Base-by-base conservation (phyloP, 345 rosid species). In the Noccaea bulbosa region DNA sequence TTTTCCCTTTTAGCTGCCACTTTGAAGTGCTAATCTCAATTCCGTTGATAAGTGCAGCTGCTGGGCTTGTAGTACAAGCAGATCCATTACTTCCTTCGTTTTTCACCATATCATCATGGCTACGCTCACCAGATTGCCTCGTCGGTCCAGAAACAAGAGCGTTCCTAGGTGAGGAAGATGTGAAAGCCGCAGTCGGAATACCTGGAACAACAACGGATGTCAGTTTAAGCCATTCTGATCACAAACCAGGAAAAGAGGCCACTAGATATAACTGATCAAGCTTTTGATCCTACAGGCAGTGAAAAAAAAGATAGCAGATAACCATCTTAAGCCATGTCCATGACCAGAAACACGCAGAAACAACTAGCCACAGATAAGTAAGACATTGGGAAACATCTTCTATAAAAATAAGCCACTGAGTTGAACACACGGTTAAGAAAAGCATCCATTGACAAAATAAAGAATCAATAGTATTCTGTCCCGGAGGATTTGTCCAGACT, bases 1-100 rank as follows among this genome's bases (percentile, higher is more conserved):
- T 85, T 83, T 94, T 94, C 76, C 99, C 89, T 83, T 94, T 94
- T 27, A 72, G 68, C 83, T 81, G 96, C 99, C 99, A 94, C 74
- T 83, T 85, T 27, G 98, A 85, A 51, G 84, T 75, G 63, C 66
- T 87, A 67, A 71, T 82, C 85, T 85, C 93, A 61, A 82, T 77
- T 63, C 83, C 79, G 75, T 64, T 58, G 41, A 39, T 24, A 24
- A 20, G 54, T 34, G 40, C 71, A 65, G 70, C 24, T 57, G 40
- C 41, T 57, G 68, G 75, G 43, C 67, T 71, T 22, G 43, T 56
- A 55, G 43, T 56, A 55, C 54, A 32, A 17, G 38, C 53, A 62
- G 49, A 50, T 39, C 54, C 61, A 56, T 76, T 70, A 20, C 62
- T 39, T 55, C 40, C 53, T 20, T 80, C 86, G 4, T 47, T 79